phyloP scores from a whole-genome alignment of 345 rosid species.

The Salix purpurea region DNA sequence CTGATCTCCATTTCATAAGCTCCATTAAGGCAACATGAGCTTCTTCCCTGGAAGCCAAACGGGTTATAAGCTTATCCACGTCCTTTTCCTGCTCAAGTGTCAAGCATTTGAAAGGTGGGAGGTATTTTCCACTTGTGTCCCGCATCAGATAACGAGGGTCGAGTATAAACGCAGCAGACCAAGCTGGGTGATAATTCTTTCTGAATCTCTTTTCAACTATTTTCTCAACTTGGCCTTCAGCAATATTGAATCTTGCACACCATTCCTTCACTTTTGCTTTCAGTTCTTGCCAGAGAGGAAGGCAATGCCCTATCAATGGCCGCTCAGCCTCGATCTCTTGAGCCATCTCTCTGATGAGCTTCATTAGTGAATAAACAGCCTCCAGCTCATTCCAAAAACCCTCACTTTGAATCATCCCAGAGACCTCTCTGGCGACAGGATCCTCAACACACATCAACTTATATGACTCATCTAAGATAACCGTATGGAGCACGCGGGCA shows the following conservation, averaged over 20 bases:
- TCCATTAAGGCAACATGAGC: slow-evolving; percentile 54
- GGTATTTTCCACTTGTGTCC: slow-evolving; percentile 47
- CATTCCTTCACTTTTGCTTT: slow-evolving; percentile 50
- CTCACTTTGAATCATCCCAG: slow-evolving; percentile 39
- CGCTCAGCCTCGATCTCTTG: slow-evolving; percentile 45
- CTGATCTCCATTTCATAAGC: slow-evolving; percentile 63
- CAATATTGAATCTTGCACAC: slow-evolving; percentile 41
- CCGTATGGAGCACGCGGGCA: slow-evolving; percentile 42
- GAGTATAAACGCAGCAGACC: slow-evolving; percentile 59
- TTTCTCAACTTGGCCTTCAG: slow-evolving; percentile 40
- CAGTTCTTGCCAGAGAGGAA: slow-evolving; percentile 55
- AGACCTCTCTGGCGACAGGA: slow-evolving; percentile 37
- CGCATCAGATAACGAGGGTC: slow-evolving; percentile 45
- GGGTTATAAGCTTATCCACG: slow-evolving; percentile 47
- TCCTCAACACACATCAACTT: slow-evolving; percentile 40
- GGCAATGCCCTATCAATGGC: slow-evolving; percentile 51
- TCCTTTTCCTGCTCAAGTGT: slow-evolving; percentile 54
- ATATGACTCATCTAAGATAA: slow-evolving; percentile 38
- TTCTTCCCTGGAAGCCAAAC: slow-evolving; percentile 48
- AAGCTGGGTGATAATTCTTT: slow-evolving; percentile 57
- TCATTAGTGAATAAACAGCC: slow-evolving; percentile 45
- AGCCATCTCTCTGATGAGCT: slow-evolving; percentile 46
- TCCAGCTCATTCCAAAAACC: slow-evolving; percentile 53
- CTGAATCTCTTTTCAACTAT: slow-evolving; percentile 49
- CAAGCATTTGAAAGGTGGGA: slow-evolving; percentile 56